Evolutionary conservation across 805 yeast genomes (phyloP).

Genomic region (Candida pini): DNA sequence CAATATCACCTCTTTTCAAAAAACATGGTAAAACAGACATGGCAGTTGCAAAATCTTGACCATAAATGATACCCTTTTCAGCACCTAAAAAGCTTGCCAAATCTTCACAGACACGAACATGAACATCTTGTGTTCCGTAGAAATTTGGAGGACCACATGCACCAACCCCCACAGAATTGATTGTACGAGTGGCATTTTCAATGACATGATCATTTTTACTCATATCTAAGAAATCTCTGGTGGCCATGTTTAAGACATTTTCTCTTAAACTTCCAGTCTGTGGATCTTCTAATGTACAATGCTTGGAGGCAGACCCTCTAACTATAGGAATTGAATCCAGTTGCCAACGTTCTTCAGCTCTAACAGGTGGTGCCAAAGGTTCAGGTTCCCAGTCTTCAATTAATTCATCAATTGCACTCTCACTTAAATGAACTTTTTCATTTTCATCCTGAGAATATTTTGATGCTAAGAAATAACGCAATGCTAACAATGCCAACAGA

Average conservation of each 20-base stretch:
- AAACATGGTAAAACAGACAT: conserved; percentile 90
- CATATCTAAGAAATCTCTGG: conserved; percentile 67
- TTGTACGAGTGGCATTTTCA: conserved; percentile 49
- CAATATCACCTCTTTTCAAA: conserved; percentile 89
- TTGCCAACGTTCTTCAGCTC: conserved; percentile 54
- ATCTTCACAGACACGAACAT: conserved; percentile 69
- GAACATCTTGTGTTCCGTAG: conserved; percentile 93
- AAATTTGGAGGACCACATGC: conserved; percentile 99
- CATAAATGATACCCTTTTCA: conserved; percentile 77
- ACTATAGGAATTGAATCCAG: conserved; percentile 59
- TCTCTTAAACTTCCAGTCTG: conserved; percentile 18
- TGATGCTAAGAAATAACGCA: conserved; percentile 74
- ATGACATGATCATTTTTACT: conserved; percentile 42
- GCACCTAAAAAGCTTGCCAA: conserved; percentile 71
- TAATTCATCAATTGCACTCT: conserved; percentile 70
- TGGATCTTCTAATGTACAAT: conserved; percentile 27
- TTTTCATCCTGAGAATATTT: conserved; percentile 72
- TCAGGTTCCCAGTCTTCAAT: conserved; percentile 92
- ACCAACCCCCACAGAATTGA: conserved; percentile 83
- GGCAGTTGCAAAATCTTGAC: conserved; percentile 87
- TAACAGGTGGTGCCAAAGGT: conserved; percentile 59
- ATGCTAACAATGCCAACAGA: conserved; percentile 70
- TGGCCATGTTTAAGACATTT: conserved; percentile 58
- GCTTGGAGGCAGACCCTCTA: conserved; percentile 44
- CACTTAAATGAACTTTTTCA: conserved; percentile 55